These are phyloP conservation scores for Saprolegnia diclina DNA, from an alignment of 352 stramenopile genomes.

Conservation along the genomic window DNA sequence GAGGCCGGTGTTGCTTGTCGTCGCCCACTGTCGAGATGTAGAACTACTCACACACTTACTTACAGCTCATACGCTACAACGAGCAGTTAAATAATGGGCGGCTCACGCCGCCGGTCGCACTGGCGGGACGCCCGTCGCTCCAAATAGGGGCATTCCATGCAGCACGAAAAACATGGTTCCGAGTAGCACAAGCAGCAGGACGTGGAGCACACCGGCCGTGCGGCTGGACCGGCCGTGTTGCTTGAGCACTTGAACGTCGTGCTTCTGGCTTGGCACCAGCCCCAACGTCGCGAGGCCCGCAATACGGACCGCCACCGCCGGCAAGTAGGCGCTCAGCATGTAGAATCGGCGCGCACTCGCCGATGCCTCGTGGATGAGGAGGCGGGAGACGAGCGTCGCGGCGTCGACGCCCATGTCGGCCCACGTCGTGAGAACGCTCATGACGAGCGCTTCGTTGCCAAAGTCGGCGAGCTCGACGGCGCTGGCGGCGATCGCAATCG, in stretches of 20 bases:
- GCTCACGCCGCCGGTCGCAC: too few species aligned
- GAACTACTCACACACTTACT: too few species aligned
- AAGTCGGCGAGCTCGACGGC: slow-evolving; percentile 63
- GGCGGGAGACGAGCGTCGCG: slow-evolving; percentile 30
- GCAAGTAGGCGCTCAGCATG: slow-evolving; percentile 35
- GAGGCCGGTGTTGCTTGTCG: too few species aligned
- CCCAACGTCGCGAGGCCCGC: slow-evolving; percentile 40
- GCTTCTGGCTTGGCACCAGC: slow-evolving; percentile 48
- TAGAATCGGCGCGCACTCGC: neutral
- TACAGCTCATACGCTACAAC: too few species aligned
- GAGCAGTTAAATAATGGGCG: too few species aligned
- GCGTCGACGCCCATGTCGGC: slow-evolving; percentile 42
- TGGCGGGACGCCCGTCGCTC: neutral
- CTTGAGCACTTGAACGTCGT: slow-evolving; percentile 43
- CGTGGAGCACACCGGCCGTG: neutral
- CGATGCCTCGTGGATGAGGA: neutral
- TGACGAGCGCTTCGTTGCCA: slow-evolving; percentile 48
- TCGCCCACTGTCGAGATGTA: too few species aligned
- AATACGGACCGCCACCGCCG: slow-evolving; percentile 49
- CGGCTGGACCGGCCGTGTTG: slow-evolving; percentile 27
- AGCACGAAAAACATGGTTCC: neutral
- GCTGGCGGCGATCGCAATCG: slow-evolving; percentile 44
- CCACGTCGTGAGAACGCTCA: slow-evolving; percentile 42
- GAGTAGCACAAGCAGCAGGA: neutral
- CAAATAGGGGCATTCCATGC: neutral